Base-by-base conservation (phyloP, 2,329 filamentous ascomycete species). In the Triangularia verruculosa region DNA sequence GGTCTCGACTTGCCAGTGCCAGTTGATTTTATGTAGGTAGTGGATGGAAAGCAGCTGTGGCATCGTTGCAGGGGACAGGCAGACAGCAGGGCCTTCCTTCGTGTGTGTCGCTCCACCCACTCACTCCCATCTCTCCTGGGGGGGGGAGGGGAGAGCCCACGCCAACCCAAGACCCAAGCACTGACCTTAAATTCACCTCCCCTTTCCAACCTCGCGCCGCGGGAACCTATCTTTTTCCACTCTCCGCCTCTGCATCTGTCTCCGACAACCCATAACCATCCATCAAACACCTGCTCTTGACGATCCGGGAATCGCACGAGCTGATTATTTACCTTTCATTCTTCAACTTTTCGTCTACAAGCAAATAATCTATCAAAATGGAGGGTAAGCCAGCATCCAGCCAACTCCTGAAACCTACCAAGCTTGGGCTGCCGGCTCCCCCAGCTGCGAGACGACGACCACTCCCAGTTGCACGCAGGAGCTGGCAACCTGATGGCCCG, bases 291-390 rank as follows among this genome's bases (percentile, higher is more conserved):
- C 58, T 68, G 70, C 74, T 74, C 34, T 70, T 70, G 70, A 70
- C 74, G 73, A 73, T 75, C 72, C 66, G 70, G 72, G 70, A 71
- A 75, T 76, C 74, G 74, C 72, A 70, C 69, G 72, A 74, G 73
- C 72, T 72, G 62, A 72, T 69, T 61, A 51, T 59, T 66, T 64
- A 63, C 66, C 71, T 70, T 69, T 68, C 69, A 69, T 72, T 72
- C 70, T 64, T 63, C 47, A 65, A 73, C 71, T 66, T 71, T 74
- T 74, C 70, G 64, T 65, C 69, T 60, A 56, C 51, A 62, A 67
- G 64, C 65, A 74, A 76, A 69, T 76, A 80, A 83, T 78, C 79
- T 76, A 76, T 77, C 80, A 81, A 77, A 76, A 86, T 86, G 83
- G 83, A 83, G 79, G 80, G 80, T 83, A 81, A 72, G 79, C 77